phyloP scores from a whole-genome alignment of 306 rosid species.

The Mimosa pudica region DNA sequence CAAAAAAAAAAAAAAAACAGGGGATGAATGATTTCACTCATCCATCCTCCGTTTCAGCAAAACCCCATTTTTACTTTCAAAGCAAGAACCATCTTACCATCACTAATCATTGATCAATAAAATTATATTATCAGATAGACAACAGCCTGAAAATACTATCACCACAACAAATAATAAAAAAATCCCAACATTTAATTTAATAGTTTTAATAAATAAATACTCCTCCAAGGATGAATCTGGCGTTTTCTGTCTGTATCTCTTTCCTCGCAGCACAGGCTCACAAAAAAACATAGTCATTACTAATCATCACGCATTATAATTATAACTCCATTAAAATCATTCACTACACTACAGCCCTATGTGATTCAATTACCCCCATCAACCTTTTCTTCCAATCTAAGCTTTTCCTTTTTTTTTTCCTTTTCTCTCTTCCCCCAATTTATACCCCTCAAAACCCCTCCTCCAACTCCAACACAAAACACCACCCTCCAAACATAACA shows the following conservation, averaged over 20 bases:
- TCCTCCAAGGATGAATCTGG: background rate
- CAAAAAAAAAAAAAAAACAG: background rate
- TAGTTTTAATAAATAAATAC: background rate
- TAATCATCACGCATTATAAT: constrained; percentile 48
- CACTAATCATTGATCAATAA: background rate
- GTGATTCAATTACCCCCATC: constrained; percentile 15
- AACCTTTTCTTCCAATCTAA: constrained; percentile 59
- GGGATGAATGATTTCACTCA: background rate
- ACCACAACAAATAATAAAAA: background rate
- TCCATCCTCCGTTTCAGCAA: background rate
- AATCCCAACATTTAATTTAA: background rate
- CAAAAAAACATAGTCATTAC: constrained; percentile 47
- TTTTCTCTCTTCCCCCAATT: background rate
- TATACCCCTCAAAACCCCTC: constrained; percentile 23
- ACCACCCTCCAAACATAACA: background rate
- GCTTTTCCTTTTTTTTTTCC: constrained; percentile 19
- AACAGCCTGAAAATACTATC: background rate
- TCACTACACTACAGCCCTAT: background rate
- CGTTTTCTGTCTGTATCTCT: constrained; percentile 35
- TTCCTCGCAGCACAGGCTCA: constrained; percentile 41
- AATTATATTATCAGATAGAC: background rate
- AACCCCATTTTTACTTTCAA: background rate
- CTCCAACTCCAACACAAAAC: background rate
- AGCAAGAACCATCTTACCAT: background rate
- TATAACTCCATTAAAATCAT: background rate